Conservation (phyloP, 352 stramenopile species). For the Globisporangium yorkense region DNA sequence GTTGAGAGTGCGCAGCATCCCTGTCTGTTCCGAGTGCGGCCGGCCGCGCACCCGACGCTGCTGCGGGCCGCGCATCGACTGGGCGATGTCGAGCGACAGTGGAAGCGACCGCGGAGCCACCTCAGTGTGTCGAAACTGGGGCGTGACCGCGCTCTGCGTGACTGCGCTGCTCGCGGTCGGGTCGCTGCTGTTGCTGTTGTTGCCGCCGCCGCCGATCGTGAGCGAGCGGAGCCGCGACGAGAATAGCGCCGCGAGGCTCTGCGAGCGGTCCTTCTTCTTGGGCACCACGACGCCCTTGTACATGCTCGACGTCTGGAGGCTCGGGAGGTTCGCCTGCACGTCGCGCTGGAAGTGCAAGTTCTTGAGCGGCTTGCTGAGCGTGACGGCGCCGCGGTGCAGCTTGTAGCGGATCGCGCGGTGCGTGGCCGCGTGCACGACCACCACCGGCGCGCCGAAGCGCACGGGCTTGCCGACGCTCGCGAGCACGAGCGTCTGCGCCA, state of each 20-base stretch:
- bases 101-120: slow-evolving; percentile 9
- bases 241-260: slow-evolving; percentile 9
- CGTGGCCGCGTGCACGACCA: slow-evolving; percentile 61
- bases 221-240: slow-evolving; percentile 10
- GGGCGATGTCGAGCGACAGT: slow-evolving; percentile 10
- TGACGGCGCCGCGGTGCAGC: slow-evolving; percentile 52
- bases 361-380: slow-evolving; percentile 58
- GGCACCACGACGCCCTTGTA: slow-evolving; percentile 8
- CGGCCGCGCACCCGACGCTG: background rate
- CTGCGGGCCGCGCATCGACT: slow-evolving; percentile 2
- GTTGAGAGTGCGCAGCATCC: background rate
- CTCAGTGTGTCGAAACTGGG: slow-evolving; percentile 13
- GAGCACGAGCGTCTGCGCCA: slow-evolving; percentile 45
- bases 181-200: background rate
- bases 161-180: background rate
- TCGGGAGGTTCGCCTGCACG: slow-evolving; percentile 40
- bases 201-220: background rate
- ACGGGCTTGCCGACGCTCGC: slow-evolving; percentile 49
- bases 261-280: slow-evolving; percentile 6
- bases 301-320: slow-evolving; percentile 38
- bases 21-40: slow-evolving; percentile 7
- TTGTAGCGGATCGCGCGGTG: slow-evolving; percentile 57
- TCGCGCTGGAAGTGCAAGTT: slow-evolving; percentile 60
- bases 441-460: slow-evolving; percentile 40
- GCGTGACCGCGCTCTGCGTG: background rate